Conservation (phyloP, 208 protist genomes). For the Acanthamoeba culbertsoni region DNA sequence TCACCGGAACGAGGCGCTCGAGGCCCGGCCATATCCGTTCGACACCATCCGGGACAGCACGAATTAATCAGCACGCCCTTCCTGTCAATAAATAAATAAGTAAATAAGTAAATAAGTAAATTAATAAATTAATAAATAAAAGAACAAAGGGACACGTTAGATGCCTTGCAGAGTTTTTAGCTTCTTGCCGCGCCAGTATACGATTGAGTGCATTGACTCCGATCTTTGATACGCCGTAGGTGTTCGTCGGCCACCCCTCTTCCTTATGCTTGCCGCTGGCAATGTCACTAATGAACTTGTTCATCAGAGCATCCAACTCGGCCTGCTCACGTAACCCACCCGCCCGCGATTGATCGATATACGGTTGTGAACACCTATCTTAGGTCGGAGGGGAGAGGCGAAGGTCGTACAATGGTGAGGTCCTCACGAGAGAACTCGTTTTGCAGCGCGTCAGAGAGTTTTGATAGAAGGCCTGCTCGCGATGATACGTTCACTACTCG, state of each 20-base stretch:
- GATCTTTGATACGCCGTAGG: conserved; percentile 20
- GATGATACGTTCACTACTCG: background rate
- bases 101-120: background rate
- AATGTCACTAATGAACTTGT: conserved; percentile 12
- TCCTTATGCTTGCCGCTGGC: background rate
- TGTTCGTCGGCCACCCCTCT: background rate
- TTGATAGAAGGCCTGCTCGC: background rate
- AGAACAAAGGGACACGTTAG: too few relatives aligned
- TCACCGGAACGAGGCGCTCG: background rate
- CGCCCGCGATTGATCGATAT: too few relatives aligned
- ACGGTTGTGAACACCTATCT: background rate
- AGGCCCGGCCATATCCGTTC: conserved; percentile 35
- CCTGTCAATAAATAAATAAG: background rate
- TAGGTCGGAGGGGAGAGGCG: background rate
- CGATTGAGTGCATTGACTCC: background rate
- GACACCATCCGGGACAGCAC: conserved; percentile 49
- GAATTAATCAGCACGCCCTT: conserved; percentile 30
- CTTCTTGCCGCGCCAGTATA: background rate
- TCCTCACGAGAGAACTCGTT: background rate
- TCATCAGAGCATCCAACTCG: background rate
- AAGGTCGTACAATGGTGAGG: background rate
- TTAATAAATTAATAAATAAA: too few relatives aligned
- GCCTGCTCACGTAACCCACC: too few relatives aligned
- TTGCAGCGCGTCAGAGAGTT: background rate
- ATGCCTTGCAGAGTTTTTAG: background rate